These are phyloP conservation scores for Rubia tinctorum DNA, from an alignment of 305 asterid genomes.

Conservation along the genomic window DNA sequence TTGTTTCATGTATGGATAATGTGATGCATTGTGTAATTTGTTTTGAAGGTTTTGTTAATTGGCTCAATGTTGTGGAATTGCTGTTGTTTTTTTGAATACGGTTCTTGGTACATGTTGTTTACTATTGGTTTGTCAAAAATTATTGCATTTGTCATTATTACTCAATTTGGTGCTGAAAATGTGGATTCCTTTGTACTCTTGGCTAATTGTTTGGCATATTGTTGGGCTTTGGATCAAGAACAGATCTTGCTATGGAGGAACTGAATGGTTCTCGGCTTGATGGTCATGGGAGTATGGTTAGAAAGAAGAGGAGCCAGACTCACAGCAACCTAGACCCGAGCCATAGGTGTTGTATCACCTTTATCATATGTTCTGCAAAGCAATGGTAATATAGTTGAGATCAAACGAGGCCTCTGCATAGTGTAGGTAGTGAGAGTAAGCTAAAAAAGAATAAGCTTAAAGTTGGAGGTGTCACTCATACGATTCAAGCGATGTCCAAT, in stretches of 20 bases:
- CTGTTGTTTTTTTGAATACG: too few species aligned
- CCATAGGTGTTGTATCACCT: conserved; percentile 45
- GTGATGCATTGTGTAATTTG: too few species aligned
- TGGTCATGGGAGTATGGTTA: conserved; percentile 37
- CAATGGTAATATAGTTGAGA: conserved; percentile 32
- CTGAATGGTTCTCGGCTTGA: conserved; percentile 47
- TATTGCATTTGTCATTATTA: not conserved
- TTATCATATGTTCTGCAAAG: conserved; percentile 42
- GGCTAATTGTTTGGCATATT: not conserved
- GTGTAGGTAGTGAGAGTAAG: conserved; percentile 58
- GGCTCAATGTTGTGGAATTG: not conserved
- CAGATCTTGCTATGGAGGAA: conserved; percentile 51
- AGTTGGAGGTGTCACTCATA: conserved; percentile 88
- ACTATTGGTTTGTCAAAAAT: not conserved
- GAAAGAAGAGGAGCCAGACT: conserved; percentile 75
- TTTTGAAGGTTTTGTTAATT: too few species aligned
- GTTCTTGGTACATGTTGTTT: not conserved
- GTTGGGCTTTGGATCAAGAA: not conserved
- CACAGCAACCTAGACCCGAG: conserved; percentile 76
- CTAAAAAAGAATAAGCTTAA: conserved; percentile 80
- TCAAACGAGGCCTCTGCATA: conserved; percentile 27
- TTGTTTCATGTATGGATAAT: too few species aligned
- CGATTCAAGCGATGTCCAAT: conserved; percentile 67
- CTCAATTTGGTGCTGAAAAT: not conserved
- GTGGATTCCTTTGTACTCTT: not conserved